phyloP scores from a whole-genome alignment of 768 basidiomycete species.

The Mycena kentingensis region DNA sequence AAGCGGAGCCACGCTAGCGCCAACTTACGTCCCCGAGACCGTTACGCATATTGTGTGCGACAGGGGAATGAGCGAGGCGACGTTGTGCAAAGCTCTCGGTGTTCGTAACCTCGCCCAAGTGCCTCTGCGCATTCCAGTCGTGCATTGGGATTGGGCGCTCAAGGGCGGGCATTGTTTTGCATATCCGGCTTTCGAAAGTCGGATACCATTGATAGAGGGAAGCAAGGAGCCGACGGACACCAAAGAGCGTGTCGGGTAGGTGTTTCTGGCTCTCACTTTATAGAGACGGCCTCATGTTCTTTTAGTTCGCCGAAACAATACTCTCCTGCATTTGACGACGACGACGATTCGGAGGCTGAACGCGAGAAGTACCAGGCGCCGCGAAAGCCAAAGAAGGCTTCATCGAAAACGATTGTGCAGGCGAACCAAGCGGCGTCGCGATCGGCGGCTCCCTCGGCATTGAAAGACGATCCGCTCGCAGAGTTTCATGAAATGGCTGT shows the following conservation, averaged over 20 bases:
- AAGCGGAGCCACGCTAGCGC: constrained; percentile 62
- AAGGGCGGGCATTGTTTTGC: constrained; percentile 23
- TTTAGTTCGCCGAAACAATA: not conserved
- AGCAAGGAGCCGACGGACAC: constrained; percentile 32
- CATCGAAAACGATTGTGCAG: not conserved
- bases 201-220: constrained; percentile 32
- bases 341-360: not conserved
- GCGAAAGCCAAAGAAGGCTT: not conserved
- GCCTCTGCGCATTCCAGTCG: constrained; percentile 63
- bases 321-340: not conserved
- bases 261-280: not conserved
- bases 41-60: constrained; percentile 75
- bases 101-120: constrained; percentile 56
- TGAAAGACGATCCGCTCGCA: constrained; percentile 55
- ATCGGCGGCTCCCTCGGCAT: constrained; percentile 21
- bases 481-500: constrained; percentile 64
- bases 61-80: constrained; percentile 25
- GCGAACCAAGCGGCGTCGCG: not conserved
- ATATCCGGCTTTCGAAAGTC: constrained; percentile 49
- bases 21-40: constrained; percentile 53
- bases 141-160: constrained; percentile 65
- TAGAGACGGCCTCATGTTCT: not conserved
- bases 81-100: constrained; percentile 44
- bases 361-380: not conserved
- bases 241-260: constrained; percentile 2